Evolutionary conservation across 225 moss, liverwort and hornwort genomes (phyloP).

Genomic region (Bryoerythrophyllum caledonicum): DNA sequence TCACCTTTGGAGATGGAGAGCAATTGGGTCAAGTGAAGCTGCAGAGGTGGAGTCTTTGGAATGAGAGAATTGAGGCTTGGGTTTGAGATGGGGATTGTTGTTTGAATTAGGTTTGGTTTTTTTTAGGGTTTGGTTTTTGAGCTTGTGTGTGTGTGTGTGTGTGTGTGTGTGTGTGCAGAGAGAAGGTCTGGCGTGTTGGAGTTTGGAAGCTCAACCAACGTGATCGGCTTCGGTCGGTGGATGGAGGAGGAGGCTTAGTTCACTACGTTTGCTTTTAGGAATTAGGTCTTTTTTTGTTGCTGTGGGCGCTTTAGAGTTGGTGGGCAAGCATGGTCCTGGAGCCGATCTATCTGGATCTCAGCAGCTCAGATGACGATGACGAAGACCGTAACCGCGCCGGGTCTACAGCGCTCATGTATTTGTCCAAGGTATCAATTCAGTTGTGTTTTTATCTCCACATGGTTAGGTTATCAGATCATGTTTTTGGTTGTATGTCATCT

Average conservation of each 20-base stretch:
- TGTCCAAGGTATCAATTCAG: conserved; percentile 31
- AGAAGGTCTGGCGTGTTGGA: background rate
- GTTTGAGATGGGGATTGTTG: too few species aligned
- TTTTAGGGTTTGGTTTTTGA: too few species aligned
- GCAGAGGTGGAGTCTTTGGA: too few species aligned
- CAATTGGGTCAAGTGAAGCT: too few species aligned
- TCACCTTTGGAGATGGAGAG: too few species aligned
- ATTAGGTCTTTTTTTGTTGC: conserved; percentile 8
- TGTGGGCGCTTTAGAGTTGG: background rate
- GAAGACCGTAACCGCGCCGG: conserved; percentile 17
- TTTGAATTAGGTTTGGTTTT: too few species aligned
- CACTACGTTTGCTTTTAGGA: background rate
- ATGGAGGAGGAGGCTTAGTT: conserved; percentile 10
- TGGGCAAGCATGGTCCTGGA: conserved; percentile 32
- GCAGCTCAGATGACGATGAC: conserved; percentile 45
- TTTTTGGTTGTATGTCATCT: background rate
- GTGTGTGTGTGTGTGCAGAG: too few species aligned
- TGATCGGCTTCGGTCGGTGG: background rate
- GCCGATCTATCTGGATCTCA: conserved; percentile 41
- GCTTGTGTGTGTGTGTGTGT: too few species aligned
- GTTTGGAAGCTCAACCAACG: background rate
- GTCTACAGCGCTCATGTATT: conserved; percentile 22
- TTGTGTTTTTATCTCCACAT: too few species aligned
- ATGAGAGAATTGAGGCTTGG: too few species aligned
- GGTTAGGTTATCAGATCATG: too few species aligned